Evolutionary conservation across 75 land plant species (phyloP).

Genomic region (Cupressus sempervirens): DNA sequence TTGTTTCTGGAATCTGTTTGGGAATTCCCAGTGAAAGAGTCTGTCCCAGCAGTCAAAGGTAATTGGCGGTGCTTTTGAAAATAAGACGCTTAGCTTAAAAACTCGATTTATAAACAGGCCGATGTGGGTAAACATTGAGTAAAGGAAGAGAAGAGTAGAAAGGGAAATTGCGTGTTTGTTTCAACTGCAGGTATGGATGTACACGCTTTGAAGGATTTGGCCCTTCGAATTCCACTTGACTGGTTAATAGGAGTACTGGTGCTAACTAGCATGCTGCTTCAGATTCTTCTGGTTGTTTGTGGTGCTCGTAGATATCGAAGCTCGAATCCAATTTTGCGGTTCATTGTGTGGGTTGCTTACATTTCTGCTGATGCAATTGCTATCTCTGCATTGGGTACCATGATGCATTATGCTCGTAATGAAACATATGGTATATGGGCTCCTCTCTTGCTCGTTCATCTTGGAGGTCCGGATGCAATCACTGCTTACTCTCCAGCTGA

Average conservation of each 20-base stretch:
- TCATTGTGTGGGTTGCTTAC: slow-evolving; percentile 6
- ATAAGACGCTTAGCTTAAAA: too few relatives aligned
- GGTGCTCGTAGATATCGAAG: slow-evolving; percentile 5
- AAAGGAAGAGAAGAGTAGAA: too few relatives aligned
- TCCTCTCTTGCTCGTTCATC: slow-evolving; percentile 15
- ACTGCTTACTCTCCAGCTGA: slow-evolving; percentile 15
- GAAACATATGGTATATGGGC: slow-evolving; percentile 10
- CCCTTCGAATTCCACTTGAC: too few relatives aligned
- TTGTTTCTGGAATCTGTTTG: too few relatives aligned
- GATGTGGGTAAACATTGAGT: too few relatives aligned
- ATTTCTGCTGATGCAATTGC: slow-evolving; percentile 11
- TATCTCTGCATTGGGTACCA: slow-evolving; percentile 9
- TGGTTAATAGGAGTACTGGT: slow-evolving; percentile 5
- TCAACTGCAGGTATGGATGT: too few relatives aligned
- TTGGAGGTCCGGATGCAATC: slow-evolving; percentile 12
- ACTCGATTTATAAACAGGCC: too few relatives aligned
- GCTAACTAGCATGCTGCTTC: slow-evolving; percentile 9
- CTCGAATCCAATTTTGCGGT: not conserved
- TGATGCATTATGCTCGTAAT: slow-evolving; percentile 4
- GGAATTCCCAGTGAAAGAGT: too few relatives aligned
- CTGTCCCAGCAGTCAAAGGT: too few relatives aligned
- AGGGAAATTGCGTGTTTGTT: too few relatives aligned
- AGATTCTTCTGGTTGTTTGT: not conserved
- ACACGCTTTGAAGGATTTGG: too few relatives aligned
- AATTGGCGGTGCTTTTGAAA: too few relatives aligned